A percentile compares a stretch with the other conserved stretches of the same genome.
phyloP scores from a whole-genome alignment of 176 grass and related monocot species.

The Raddia guianensis region DNA sequence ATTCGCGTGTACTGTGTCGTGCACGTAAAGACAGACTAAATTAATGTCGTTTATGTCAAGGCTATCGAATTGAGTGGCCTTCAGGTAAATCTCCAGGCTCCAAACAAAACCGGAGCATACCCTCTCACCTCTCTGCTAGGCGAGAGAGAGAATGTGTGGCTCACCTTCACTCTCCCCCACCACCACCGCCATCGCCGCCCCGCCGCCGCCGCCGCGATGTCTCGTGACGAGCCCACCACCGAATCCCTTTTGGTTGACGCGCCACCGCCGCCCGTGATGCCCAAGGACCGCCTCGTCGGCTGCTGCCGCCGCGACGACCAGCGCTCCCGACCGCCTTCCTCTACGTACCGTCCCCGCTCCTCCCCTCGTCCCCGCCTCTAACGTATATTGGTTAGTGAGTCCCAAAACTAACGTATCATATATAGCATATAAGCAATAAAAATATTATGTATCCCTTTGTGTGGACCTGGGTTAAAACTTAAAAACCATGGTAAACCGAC shows the following conservation, averaged over 20 bases:
- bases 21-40: too few relatives aligned
- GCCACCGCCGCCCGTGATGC: constrained; percentile 50
- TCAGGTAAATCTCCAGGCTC: too few relatives aligned
- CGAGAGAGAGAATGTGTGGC: constrained; percentile 36
- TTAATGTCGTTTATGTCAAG: too few relatives aligned
- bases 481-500: too few relatives aligned
- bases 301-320: constrained; percentile 33
- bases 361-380: constrained; percentile 47
- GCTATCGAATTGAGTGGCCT: too few relatives aligned
- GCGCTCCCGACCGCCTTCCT: constrained; percentile 50
- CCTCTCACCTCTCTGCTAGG: too few relatives aligned
- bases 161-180: constrained; percentile 36
- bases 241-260: constrained; percentile 21
- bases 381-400: too few relatives aligned
- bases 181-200: background rate
- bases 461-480: too few relatives aligned
- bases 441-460: too few relatives aligned
- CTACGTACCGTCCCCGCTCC: constrained; percentile 42
- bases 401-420: too few relatives aligned
- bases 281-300: constrained; percentile 29
- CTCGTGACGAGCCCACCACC: background rate
- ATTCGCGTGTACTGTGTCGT: too few relatives aligned
- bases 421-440: too few relatives aligned
- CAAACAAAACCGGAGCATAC: constrained; percentile 31
- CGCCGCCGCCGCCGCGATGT: background rate